Conservation (phyloP, 345 rosid genomes). For the Jatropha curcas region DNA sequence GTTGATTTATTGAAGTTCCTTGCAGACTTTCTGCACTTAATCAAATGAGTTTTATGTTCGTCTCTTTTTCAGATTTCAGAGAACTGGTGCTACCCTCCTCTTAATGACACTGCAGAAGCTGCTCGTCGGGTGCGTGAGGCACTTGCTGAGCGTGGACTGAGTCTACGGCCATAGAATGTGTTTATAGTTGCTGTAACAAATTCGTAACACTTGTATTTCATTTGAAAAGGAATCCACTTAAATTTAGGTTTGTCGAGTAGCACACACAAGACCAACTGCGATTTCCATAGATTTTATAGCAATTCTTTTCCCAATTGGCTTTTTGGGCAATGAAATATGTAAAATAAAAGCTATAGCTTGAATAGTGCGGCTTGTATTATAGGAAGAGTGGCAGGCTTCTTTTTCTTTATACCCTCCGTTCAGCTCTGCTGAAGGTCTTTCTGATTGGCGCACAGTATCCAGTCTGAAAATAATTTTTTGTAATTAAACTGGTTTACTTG, state of each 20-base stretch:
- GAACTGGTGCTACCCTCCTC: constrained; percentile 95
- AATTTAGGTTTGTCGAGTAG: constrained; percentile 13
- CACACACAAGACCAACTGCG: constrained; percentile 18
- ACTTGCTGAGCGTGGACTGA: constrained; percentile 84
- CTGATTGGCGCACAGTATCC: neutral
- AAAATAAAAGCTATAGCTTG: constrained; percentile 32
- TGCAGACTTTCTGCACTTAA: neutral
- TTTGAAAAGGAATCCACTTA: neutral
- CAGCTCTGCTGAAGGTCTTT: constrained; percentile 2
- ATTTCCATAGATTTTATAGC: constrained; percentile 9
- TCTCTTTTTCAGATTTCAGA: constrained; percentile 62
- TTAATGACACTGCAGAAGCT: constrained; percentile 87
- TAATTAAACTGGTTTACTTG: neutral
- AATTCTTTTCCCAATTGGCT: constrained; percentile 15
- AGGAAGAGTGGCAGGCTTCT: constrained; percentile 27
- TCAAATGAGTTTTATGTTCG: neutral
- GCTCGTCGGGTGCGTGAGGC: constrained; percentile 65
- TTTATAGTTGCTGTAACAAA: constrained; percentile 30
- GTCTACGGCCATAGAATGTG: constrained; percentile 50
- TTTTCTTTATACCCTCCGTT: neutral
- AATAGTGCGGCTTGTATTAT: constrained; percentile 37
- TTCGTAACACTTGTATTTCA: constrained; percentile 13
- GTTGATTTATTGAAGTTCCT: neutral
- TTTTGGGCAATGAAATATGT: constrained; percentile 15
- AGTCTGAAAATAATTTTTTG: neutral